Percentiles rank a stretch among this genome's conserved stretches.
Evolutionary conservation across 495 filamentous ascomycete genomes (phyloP).

Genomic region (Penicillium coprophilum): DNA sequence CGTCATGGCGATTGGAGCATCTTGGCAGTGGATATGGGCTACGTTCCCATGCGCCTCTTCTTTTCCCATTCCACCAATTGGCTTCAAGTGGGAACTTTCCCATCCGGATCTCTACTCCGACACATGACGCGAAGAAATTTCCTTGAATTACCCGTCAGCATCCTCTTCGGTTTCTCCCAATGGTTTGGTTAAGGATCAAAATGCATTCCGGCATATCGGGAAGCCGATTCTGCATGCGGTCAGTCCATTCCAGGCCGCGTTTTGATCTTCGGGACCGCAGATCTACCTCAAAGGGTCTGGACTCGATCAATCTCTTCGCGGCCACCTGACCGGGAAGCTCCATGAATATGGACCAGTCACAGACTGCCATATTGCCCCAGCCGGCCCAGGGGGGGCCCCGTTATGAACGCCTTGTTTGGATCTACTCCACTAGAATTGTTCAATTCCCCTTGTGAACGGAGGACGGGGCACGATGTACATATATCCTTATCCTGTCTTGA

Average conservation of each 20-base stretch:
- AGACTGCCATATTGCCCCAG: background rate
- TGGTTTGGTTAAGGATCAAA: no score
- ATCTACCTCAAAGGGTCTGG: constrained; percentile 5
- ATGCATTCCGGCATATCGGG: background rate
- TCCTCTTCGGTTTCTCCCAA: no score
- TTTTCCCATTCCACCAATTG: constrained; percentile 35
- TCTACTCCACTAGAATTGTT: constrained; percentile 9
- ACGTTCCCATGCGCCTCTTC: constrained; percentile 20
- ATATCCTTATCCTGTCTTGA: background rate
- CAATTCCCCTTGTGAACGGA: background rate
- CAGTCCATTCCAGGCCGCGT: background rate
- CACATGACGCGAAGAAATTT: constrained; percentile 42
- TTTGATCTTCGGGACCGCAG: background rate
- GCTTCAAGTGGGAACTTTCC: constrained; percentile 24
- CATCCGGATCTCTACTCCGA: constrained; percentile 13
- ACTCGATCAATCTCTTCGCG: constrained; percentile 28
- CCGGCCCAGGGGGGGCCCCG: constrained; percentile 1
- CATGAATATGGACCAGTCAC: constrained; percentile 7
- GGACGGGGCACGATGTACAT: no score
- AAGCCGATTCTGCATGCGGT: constrained; percentile 2
- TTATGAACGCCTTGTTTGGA: constrained; percentile 10
- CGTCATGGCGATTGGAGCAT: constrained; percentile 18
- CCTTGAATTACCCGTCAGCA: no score
- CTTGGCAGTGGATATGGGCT: constrained; percentile 21
- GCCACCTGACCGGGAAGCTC: constrained; percentile 25